Base-by-base conservation (phyloP, 2,329 filamentous ascomycete genomes). In the Pseudogymnoascus sp. region DNA sequence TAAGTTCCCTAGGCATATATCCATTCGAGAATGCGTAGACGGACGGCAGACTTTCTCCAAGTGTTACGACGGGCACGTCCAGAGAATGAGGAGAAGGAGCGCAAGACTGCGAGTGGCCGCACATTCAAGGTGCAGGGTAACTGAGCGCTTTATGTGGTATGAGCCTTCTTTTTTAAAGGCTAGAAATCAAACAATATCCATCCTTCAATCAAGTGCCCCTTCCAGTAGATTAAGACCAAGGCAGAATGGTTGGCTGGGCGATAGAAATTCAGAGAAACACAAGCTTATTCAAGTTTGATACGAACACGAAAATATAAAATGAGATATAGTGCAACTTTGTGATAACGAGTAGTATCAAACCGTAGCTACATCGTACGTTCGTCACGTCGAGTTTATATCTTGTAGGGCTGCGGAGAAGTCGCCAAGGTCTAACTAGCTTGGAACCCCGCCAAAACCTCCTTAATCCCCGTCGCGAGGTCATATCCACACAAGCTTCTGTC, bases 11-110 rank as follows among this genome's bases (percentile, higher is more conserved):
- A 86, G 83, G 94, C 95, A 59, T 99, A 96, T 71, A 99, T 99
- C 66, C 94, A 99, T 80, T 95, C 92, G 33, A 85, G 95, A 70
- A 99, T 99, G 94, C 86, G 94, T 72, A 90, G 92, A 79, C 85
- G 94, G 73, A 99, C 95, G 8, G 94, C 94, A 57, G 95, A 99
- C 74, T 99, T 99, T 79, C 84, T 99, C 61, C 95, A 99, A 82
- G 92, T 99, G n/a, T 82, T 99, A 65, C 92, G 95, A 72, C 85
- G 95, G 77, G 94, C 94, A 62, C 83, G 94, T 69, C 95, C 94
- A 41, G 94, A 99, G 73, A 91, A 87, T 68, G 92, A 97, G 75
- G 94, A 97, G 75, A 92, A 92, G 77, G 95, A 99, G 77, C 86
- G 90, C 70, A 99, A 99, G 84, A 99, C 94, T 61, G 94, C 95